phyloP scores from a whole-genome alignment of 345 rosid species.

The Brassica incana region DNA sequence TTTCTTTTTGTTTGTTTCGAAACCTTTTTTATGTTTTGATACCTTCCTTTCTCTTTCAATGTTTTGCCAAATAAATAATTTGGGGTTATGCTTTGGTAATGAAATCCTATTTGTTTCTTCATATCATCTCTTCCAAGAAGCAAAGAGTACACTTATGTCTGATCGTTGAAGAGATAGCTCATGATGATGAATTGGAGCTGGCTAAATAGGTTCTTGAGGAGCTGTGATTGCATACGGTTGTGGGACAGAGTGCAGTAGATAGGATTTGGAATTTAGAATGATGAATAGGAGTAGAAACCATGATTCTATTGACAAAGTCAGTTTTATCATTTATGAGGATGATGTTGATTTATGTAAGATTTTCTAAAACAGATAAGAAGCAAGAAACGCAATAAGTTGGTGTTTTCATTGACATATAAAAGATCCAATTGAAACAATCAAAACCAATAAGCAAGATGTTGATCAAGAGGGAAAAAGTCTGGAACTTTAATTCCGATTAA shows the following conservation, averaged over 20 bases:
- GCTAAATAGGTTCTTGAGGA: background rate
- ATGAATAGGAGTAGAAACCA: background rate
- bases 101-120: background rate
- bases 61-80: slow-evolving; percentile 11
- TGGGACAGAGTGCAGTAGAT: background rate
- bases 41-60: background rate
- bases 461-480: background rate
- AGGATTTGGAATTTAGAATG: background rate
- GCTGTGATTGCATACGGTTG: background rate
- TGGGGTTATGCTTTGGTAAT: slow-evolving; percentile 15
- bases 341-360: too few species aligned
- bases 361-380: too few species aligned
- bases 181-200: background rate
- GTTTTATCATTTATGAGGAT: too few species aligned
- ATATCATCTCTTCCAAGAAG: background rate
- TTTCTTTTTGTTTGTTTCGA: background rate
- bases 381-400: too few species aligned
- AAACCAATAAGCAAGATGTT: background rate
- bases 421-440: background rate
- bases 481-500: too few species aligned
- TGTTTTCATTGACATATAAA: background rate
- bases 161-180: background rate
- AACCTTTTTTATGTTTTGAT: background rate
- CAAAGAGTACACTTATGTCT: background rate
- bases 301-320: too few species aligned